phyloP scores from a whole-genome alignment of 2,329 filamentous ascomycete species.

The Eurotiales sp. region DNA sequence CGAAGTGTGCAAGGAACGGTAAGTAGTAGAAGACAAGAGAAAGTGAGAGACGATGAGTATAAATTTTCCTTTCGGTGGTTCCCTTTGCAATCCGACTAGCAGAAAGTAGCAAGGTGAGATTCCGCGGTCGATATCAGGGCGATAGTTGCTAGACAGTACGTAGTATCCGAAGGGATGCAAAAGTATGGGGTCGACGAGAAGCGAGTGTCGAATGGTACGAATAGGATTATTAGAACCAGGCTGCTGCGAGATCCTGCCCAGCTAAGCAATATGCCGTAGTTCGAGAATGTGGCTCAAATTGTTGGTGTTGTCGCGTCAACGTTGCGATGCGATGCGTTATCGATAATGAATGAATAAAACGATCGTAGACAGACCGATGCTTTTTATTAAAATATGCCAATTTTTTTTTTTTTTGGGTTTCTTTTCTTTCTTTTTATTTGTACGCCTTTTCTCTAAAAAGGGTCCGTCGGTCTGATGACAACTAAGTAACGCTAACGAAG shows the following conservation, averaged over 20 bases:
- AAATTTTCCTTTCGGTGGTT: background rate
- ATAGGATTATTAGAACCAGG: slow-evolving; percentile 9
- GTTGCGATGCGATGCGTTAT: too few relatives aligned
- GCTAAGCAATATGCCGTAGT: slow-evolving; percentile 22
- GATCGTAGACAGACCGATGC: background rate
- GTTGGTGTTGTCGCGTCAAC: slow-evolving; percentile 37
- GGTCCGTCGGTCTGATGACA: slow-evolving; percentile 9
- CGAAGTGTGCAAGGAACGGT: background rate
- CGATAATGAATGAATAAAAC: slow-evolving; percentile 14
- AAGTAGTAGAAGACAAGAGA: background rate
- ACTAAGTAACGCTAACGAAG: too few relatives aligned
- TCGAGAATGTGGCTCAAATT: slow-evolving; percentile 31
- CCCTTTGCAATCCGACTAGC: slow-evolving; percentile 5
- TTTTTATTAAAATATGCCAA: too few relatives aligned
- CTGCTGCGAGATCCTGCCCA: slow-evolving; percentile 25
- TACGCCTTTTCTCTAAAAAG: background rate
- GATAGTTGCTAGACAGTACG: background rate
- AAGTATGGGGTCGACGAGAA: too few relatives aligned
- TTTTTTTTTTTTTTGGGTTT: too few relatives aligned
- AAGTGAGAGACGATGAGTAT: background rate
- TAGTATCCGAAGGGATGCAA: too few relatives aligned
- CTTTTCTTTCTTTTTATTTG: background rate
- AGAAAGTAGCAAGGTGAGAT: slow-evolving; percentile 7
- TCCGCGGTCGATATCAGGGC: slow-evolving; percentile 1
- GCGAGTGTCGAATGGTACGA: slow-evolving; percentile 1